These are phyloP conservation scores for Xylaria nigripes DNA, from an alignment of 495 filamentous ascomycete species.

Conservation along the genomic window DNA sequence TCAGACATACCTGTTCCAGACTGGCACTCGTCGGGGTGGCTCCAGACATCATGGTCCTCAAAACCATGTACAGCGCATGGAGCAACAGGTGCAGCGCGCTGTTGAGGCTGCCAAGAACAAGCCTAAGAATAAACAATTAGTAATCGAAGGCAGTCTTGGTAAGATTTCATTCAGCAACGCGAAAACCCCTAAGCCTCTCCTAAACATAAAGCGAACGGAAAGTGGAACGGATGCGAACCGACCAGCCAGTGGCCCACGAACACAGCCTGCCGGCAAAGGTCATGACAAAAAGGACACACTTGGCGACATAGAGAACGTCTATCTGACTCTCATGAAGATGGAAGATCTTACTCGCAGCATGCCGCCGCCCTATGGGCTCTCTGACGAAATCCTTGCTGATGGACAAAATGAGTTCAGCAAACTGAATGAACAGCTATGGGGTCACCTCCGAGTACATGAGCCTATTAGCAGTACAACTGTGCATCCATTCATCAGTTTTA, in stretches of 20 bases:
- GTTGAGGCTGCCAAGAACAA: conserved; percentile 95
- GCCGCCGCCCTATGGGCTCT: conserved; percentile 56
- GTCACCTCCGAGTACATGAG: conserved; percentile 77
- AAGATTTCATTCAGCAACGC: conserved; percentile 99
- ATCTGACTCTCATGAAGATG: conserved; percentile 78
- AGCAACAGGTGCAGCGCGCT: conserved; percentile 94
- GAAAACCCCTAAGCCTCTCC: conserved; percentile 86
- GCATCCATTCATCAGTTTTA: conserved; percentile 94
- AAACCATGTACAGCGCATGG: conserved; percentile 98
- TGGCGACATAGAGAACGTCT: conserved; percentile 76
- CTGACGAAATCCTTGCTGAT: conserved; percentile 55
- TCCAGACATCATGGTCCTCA: conserved; percentile 71
- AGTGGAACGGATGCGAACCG: conserved; percentile 45
- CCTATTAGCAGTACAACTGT: conserved; percentile 67
- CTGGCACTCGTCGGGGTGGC: conserved; percentile 67
- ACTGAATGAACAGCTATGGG: conserved; percentile 78
- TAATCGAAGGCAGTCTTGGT: conserved; percentile 94
- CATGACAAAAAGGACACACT: conserved; percentile 77
- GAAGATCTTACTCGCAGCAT: conserved; percentile 91
- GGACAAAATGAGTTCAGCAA: conserved; percentile 64
- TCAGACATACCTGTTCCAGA: conserved; percentile 94
- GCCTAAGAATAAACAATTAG: conserved; percentile 96
- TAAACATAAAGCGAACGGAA: conserved; percentile 91
- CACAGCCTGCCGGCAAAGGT: conserved; percentile 35
- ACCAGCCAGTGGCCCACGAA: conserved; percentile 42